A percentile compares a stretch with the other conserved stretches of the same genome.
Evolutionary conservation across 108 stramenopile species (phyloP).

Genomic region (Conticribra guillardii): DNA sequence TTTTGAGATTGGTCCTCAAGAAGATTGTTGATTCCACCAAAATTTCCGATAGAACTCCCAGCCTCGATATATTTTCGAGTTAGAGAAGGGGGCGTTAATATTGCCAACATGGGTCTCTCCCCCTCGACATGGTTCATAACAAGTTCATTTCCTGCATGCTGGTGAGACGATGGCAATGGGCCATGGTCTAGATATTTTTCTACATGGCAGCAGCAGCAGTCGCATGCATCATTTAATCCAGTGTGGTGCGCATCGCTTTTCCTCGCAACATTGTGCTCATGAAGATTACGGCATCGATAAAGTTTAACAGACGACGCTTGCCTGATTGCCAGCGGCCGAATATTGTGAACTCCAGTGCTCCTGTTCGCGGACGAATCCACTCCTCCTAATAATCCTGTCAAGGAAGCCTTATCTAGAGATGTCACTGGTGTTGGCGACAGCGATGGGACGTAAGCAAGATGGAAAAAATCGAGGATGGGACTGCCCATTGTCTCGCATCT

Average conservation of each 20-base stretch:
- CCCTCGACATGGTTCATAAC: too few species aligned
- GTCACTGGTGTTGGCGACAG: neutral
- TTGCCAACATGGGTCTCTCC: too few species aligned
- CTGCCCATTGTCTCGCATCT: neutral
- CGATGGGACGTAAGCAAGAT: constrained; percentile 23
- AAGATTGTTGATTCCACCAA: too few species aligned
- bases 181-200: neutral
- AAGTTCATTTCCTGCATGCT: neutral
- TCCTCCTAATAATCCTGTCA: neutral
- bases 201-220: neutral
- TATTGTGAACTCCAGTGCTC: neutral
- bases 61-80: too few species aligned
- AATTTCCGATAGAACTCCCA: too few species aligned
- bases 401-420: neutral
- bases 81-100: too few species aligned
- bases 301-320: neutral
- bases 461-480: constrained; percentile 8
- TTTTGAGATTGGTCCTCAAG: neutral
- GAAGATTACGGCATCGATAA: neutral
- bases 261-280: constrained; percentile 1
- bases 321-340: too few species aligned
- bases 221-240: neutral
- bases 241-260: neutral
- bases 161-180: neutral
- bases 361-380: neutral